These are phyloP conservation scores for Saururus chinensis DNA, from an alignment of 164 flowering plant genomes.

Conservation along the genomic window DNA sequence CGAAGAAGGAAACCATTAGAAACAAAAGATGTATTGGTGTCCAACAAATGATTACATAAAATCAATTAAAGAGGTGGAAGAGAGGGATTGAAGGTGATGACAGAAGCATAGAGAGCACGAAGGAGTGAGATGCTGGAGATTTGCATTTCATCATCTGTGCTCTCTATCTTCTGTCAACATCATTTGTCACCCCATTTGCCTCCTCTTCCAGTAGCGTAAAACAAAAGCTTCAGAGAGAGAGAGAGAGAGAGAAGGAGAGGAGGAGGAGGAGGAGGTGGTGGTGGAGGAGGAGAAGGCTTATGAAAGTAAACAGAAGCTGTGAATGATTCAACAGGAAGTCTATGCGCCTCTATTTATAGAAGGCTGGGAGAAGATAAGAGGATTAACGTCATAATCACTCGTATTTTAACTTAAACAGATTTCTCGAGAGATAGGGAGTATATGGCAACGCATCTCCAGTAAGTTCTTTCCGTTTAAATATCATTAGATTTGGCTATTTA, in stretches of 20 bases:
- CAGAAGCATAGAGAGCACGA: constrained; percentile 69
- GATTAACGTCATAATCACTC: neutral
- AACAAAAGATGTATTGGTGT: neutral
- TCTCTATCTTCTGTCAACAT: constrained; percentile 33
- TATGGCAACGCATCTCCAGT: no score
- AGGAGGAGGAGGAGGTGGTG: neutral
- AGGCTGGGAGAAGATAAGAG: neutral
- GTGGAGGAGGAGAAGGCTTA: neutral
- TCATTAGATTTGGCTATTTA: no score
- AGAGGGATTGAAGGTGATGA: constrained; percentile 6
- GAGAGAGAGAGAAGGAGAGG: neutral
- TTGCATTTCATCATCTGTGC: constrained; percentile 17
- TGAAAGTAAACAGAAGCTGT: neutral
- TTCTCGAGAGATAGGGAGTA: constrained; percentile 5
- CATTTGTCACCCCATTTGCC: constrained; percentile 10
- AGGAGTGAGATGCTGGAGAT: constrained; percentile 34
- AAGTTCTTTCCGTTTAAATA: no score
- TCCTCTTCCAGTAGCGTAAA: neutral
- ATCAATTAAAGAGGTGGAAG: neutral
- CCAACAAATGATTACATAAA: no score
- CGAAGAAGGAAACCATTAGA: neutral
- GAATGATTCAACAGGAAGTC: constrained; percentile 5
- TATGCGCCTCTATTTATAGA: constrained; percentile 6
- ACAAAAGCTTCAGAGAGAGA: neutral
- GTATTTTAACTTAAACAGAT: neutral